Base-by-base conservation (phyloP, 2,329 filamentous ascomycete genomes). In the Xylaria sp. region DNA sequence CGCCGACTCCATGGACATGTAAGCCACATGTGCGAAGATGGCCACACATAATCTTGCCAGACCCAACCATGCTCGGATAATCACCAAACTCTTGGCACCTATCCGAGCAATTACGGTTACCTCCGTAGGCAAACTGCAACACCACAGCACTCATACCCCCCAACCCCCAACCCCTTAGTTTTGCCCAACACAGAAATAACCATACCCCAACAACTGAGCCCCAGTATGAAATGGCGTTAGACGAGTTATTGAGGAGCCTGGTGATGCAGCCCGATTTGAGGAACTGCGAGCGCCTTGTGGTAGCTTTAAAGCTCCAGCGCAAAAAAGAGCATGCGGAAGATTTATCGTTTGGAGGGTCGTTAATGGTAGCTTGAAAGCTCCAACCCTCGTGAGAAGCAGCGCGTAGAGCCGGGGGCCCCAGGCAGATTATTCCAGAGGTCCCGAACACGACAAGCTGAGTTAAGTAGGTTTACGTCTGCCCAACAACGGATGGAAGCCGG, bases 301-400 rank as follows among this genome's bases (percentile, higher is more conserved):
- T 86, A 83, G 84, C 84, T 87, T 87, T 78, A 87, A 86, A 86
- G 84, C 84, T 85, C 84, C 84, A 86, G 83, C 82, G 83, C 83
- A 75, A 73, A 71, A 69, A 75, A 65, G 57, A 68, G 65, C 69
- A 72, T 63, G 46, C 69, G 69, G 63, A 71, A 67, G 61, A 69
- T 69, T 68, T 67, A 67, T 70, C 65, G 67, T 69, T 71, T 71
- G 70, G 65, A 78, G 77, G 78, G 78, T 80, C 78, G 74, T 74
- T 51, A 80, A 80, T 79, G 79, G 78, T 81, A 75, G 78, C 79
- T 80, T 80, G 73, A 80, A 78, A 81, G 79, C 79, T 79, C 79
- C 78, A 76, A 80, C 78, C 79, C 78, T 79, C 66, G 21, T 77
- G 63, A 31, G 43, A 66, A 53, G 63, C 45, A 49, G 52, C 52